Conservation (phyloP, 2,329 filamentous ascomycete species). For the Chaetomiaceae sp. region DNA sequence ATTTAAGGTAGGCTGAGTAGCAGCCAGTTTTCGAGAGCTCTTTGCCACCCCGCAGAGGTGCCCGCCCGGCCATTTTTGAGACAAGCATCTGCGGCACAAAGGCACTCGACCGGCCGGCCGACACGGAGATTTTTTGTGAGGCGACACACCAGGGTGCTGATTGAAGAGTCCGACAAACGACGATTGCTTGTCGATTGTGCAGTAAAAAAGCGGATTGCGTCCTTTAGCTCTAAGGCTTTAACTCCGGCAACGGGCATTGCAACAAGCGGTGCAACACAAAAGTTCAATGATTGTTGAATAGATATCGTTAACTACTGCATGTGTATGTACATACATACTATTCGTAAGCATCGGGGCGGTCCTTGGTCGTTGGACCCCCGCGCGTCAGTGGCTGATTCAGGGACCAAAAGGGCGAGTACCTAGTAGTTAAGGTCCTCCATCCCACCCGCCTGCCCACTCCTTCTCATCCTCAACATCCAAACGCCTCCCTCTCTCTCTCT, state of each 20-base stretch:
- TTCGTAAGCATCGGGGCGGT: too few relatives aligned
- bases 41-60: not conserved
- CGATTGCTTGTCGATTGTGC: conserved; percentile 16
- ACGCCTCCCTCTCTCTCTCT: not conserved
- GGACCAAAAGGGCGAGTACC: too few relatives aligned
- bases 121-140: too few relatives aligned
- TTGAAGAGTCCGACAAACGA: not conserved
- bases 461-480: conserved; percentile 3
- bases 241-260: conserved; percentile 21
- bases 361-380: conserved; percentile 7
- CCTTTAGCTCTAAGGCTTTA: conserved; percentile 13
- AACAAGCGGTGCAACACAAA: too few relatives aligned
- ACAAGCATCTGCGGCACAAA: not conserved
- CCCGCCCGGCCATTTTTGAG: too few relatives aligned
- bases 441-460: conserved; percentile 5
- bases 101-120: too few relatives aligned
- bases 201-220: conserved; percentile 19
- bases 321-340: too few relatives aligned
- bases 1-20: too few relatives aligned
- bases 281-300: too few relatives aligned
- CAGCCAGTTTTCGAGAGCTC: too few relatives aligned
- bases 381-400: conserved; percentile 14
- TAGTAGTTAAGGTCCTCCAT: not conserved
- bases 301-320: too few relatives aligned
- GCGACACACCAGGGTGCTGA: not conserved